These are phyloP conservation scores for Pinguiococcus pyrenoidosus DNA, from an alignment of 108 stramenopile genomes.

Conservation along the genomic window DNA sequence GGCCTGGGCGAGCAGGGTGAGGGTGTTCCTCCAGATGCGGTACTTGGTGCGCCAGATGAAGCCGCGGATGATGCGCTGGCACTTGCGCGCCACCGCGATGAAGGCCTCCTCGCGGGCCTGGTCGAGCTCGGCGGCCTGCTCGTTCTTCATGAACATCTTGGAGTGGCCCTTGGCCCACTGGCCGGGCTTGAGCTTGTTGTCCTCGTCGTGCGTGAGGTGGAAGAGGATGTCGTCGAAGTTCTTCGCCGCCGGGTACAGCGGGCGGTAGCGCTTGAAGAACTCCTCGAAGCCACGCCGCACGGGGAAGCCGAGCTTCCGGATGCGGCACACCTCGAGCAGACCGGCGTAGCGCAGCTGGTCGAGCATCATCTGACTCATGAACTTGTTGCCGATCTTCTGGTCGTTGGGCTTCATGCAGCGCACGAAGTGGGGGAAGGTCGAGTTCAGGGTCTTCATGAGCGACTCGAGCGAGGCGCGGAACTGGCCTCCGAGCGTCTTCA, in stretches of 20 bases:
- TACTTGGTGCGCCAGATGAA: slow-evolving; percentile 4
- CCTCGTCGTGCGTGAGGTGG: slow-evolving; percentile 12
- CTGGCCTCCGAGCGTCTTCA: slow-evolving; percentile 43
- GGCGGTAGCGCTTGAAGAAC: slow-evolving; percentile 40
- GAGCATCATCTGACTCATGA: slow-evolving; percentile 20
- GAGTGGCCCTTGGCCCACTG: slow-evolving; percentile 35
- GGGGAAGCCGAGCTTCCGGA: slow-evolving; percentile 53
- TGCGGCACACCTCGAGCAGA: slow-evolving; percentile 42
- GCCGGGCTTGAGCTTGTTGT: slow-evolving; percentile 16
- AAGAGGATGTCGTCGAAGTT: slow-evolving; percentile 29
- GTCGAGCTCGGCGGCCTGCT: slow-evolving; percentile 36
- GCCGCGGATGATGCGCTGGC: slow-evolving; percentile 11
- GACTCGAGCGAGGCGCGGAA: slow-evolving; percentile 64
- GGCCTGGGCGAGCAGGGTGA: slow-evolving; percentile 11
- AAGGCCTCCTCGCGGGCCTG: slow-evolving; percentile 34
- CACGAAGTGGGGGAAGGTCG: slow-evolving; percentile 91
- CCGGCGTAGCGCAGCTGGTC: slow-evolving; percentile 42
- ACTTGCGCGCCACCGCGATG: slow-evolving; percentile 1
- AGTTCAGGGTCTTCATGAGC: slow-evolving; percentile 63
- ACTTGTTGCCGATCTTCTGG: slow-evolving; percentile 30
- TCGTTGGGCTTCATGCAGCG: slow-evolving; percentile 97
- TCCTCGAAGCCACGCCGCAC: slow-evolving; percentile 43
- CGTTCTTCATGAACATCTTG: slow-evolving; percentile 48
- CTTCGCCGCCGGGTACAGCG: slow-evolving; percentile 10
- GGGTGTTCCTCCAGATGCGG: slow-evolving; percentile 5